Conservation (phyloP, 2,329 filamentous ascomycete species). For the Phialophora expanda region DNA sequence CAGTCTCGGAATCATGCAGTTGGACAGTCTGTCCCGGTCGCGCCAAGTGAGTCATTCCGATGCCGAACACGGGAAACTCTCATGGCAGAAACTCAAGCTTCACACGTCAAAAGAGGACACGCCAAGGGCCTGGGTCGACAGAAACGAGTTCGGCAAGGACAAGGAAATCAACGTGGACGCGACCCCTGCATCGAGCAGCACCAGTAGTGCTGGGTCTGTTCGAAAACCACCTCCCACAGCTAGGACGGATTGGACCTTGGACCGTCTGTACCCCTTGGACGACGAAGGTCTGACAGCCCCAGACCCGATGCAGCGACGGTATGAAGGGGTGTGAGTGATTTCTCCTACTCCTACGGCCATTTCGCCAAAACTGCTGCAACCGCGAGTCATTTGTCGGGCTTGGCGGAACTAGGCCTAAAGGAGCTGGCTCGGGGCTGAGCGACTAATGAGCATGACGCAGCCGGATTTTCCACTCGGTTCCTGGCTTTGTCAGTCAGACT, state of each 20-base stretch:
- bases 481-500: conserved; percentile 30
- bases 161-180: conserved; percentile 26
- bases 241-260: conserved; percentile 32
- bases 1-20: conserved; percentile 23
- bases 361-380: background rate
- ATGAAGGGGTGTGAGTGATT: conserved; percentile 22
- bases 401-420: conserved; percentile 6
- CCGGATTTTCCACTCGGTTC: background rate
- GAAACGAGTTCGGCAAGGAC: conserved; percentile 10
- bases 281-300: conserved; percentile 31
- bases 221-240: conserved; percentile 14
- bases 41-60: conserved; percentile 22
- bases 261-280: conserved; percentile 38
- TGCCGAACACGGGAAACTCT: conserved; percentile 14
- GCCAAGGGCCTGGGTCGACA: conserved; percentile 6
- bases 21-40: conserved; percentile 23
- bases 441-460: conserved; percentile 29
- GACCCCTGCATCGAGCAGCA: conserved; percentile 27
- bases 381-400: background rate
- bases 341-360: background rate
- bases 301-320: conserved; percentile 28
- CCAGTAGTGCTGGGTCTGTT: conserved; percentile 29
- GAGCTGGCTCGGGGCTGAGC: conserved; percentile 5
- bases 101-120: conserved; percentile 5
- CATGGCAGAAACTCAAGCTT: conserved; percentile 19